Evolutionary conservation across 1,139 yeast genomes (phyloP).

Genomic region (Pichia sp.): DNA sequence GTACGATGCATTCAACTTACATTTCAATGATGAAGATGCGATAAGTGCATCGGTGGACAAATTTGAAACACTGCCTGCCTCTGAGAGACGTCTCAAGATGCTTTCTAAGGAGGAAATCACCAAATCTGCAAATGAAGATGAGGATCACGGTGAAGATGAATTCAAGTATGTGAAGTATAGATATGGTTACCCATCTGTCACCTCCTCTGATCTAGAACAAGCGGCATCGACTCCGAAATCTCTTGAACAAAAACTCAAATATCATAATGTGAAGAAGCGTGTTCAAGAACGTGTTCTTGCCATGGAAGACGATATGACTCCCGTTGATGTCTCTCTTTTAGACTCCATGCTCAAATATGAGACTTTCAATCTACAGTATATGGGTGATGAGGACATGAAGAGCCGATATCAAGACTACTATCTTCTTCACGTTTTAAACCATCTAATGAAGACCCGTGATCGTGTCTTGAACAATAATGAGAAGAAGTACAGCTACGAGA

Average conservation of each 20-base stretch:
- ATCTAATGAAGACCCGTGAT: slow-evolving; percentile 80
- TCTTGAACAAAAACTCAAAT: slow-evolving; percentile 14
- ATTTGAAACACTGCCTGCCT: slow-evolving; percentile 20
- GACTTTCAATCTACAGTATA: slow-evolving; percentile 62
- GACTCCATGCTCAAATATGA: slow-evolving; percentile 66
- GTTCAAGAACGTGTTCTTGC: slow-evolving; percentile 13
- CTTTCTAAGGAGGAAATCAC: slow-evolving; percentile 4
- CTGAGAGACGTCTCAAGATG: slow-evolving; percentile 6
- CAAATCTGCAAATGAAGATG: slow-evolving; percentile 3
- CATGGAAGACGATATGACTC: slow-evolving; percentile 2
- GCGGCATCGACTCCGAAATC: too few relatives aligned
- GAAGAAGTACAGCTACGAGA: slow-evolving; percentile 41
- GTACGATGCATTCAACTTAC: slow-evolving; percentile 65
- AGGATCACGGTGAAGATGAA: slow-evolving; percentile 8
- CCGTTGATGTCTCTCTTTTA: slow-evolving; percentile 33
- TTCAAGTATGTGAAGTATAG: slow-evolving; percentile 16
- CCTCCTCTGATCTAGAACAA: slow-evolving; percentile 2
- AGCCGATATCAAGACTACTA: slow-evolving; percentile 56
- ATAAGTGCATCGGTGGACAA: slow-evolving; percentile 29
- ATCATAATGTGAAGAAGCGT: slow-evolving; percentile 24
- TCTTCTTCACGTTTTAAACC: slow-evolving; percentile 70
- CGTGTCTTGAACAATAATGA: slow-evolving; percentile 67
- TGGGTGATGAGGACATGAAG: slow-evolving; percentile 34
- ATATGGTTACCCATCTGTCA: slow-evolving; percentile 14
- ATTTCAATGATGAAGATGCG: slow-evolving; percentile 53